These are phyloP conservation scores for Solanum lycopersicoides DNA, from an alignment of 257 asterid species.

Conservation along the genomic window DNA sequence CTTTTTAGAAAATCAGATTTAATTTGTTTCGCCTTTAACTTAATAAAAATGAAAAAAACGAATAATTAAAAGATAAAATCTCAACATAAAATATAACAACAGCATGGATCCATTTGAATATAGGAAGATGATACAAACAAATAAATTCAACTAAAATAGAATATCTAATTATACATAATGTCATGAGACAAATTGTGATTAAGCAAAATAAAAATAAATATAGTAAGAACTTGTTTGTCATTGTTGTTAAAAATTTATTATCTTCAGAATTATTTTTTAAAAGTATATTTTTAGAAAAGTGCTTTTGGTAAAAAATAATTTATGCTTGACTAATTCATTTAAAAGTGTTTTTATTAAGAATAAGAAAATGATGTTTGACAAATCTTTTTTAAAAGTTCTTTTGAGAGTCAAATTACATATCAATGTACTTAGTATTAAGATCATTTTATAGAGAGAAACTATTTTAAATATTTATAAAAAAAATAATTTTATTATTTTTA, in stretches of 20 bases:
- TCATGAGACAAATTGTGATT: background rate
- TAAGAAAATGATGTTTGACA: background rate
- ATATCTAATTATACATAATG: background rate
- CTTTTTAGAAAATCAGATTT: background rate
- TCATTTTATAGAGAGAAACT: background rate
- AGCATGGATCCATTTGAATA: background rate
- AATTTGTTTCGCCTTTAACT: background rate
- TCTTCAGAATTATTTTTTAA: too few relatives aligned
- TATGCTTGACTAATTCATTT: background rate
- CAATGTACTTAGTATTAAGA: too few relatives aligned
- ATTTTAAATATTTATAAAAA: too few relatives aligned
- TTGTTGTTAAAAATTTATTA: too few relatives aligned
- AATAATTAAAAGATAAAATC: background rate
- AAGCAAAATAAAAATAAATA: background rate
- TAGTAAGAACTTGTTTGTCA: background rate
- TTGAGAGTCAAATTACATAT: background rate
- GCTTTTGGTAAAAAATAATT: too few relatives aligned
- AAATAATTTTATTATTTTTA: too few relatives aligned
- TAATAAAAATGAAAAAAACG: background rate
- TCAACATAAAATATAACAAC: background rate
- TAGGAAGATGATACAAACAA: background rate
- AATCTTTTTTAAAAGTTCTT: too few relatives aligned
- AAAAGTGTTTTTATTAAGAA: background rate
- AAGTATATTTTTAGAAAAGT: background rate
- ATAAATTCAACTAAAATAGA: background rate